Conservation (phyloP, 768 basidiomycete species). For the Psilocybe subaeruginosa region DNA sequence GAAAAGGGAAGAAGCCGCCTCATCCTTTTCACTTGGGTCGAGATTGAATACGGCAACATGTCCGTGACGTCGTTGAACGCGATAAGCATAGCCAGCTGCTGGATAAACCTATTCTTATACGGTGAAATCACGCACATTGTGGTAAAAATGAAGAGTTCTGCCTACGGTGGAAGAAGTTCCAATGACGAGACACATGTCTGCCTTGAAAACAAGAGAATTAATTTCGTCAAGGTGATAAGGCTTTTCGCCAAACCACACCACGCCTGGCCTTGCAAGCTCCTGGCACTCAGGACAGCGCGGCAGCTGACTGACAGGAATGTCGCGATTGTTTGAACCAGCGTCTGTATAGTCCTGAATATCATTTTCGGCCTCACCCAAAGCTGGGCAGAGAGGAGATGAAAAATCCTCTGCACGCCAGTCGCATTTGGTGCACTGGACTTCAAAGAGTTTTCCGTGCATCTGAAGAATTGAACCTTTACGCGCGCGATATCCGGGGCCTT, state of each 20-base stretch:
- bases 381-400: constrained; percentile 6
- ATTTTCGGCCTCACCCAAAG: constrained; percentile 4
- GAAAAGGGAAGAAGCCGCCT: constrained; percentile 48
- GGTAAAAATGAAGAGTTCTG: background rate
- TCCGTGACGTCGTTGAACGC: constrained; percentile 36
- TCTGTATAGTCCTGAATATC: constrained; percentile 1
- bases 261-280: constrained; percentile 37
- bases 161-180: constrained; percentile 41
- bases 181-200: constrained; percentile 30
- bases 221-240: constrained; percentile 35
- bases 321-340: constrained; percentile 5
- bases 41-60: constrained; percentile 45
- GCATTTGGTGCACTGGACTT: constrained; percentile 14
- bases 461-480: constrained; percentile 32
- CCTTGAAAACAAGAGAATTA: constrained; percentile 11
- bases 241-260: constrained; percentile 48
- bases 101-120: constrained; percentile 33
- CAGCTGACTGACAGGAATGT: background rate
- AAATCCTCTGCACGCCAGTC: constrained; percentile 10
- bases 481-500: no score
- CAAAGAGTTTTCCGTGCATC: constrained; percentile 46
- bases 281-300: constrained; percentile 20
- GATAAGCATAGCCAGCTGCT: constrained; percentile 34
- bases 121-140: background rate
- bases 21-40: constrained; percentile 34